A percentile compares a stretch with the other conserved stretches of the same genome.
Evolutionary conservation across 1,139 yeast species (phyloP).

Genomic region (Nakaseomyces glabratus): DNA sequence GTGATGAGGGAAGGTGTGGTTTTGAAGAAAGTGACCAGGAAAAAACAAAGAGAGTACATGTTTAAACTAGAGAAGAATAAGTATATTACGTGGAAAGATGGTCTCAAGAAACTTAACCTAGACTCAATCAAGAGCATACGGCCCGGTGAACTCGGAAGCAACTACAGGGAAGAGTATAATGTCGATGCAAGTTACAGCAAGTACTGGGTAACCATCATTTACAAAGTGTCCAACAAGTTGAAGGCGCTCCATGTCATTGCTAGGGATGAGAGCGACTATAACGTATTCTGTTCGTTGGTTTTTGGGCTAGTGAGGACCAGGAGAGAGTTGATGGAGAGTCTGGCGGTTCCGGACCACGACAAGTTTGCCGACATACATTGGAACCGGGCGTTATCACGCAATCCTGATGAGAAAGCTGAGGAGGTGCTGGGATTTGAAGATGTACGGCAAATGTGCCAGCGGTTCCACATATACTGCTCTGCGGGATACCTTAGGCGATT

Average conservation of each 20-base stretch:
- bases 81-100: constrained; percentile 26
- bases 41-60: constrained; percentile 19
- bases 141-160: constrained; percentile 60
- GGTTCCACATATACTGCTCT: constrained; percentile 61
- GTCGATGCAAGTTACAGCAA: constrained; percentile 56
- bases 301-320: constrained; percentile 40
- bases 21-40: constrained; percentile 27
- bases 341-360: constrained; percentile 44
- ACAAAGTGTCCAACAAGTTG: constrained; percentile 41
- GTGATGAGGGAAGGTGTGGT: constrained; percentile 14
- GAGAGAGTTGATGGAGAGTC: constrained; percentile 44
- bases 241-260: constrained; percentile 73
- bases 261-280: constrained; percentile 51
- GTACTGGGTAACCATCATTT: constrained; percentile 76
- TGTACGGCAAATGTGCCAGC: constrained; percentile 52
- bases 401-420: constrained; percentile 32
- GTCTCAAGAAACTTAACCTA: constrained; percentile 37
- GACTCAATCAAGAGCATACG: constrained; percentile 67
- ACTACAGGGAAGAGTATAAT: constrained; percentile 76
- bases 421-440: constrained; percentile 56
- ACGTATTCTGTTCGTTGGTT: constrained; percentile 42
- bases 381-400: constrained; percentile 40
- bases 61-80: constrained; percentile 21
- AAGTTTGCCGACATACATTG: constrained; percentile 49
- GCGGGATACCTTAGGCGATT: constrained; percentile 32